A percentile compares a stretch with the other conserved stretches of the same genome.
Conservation (phyloP, 2,329 filamentous ascomycete genomes). For the Aspergillus fijiensis region DNA sequence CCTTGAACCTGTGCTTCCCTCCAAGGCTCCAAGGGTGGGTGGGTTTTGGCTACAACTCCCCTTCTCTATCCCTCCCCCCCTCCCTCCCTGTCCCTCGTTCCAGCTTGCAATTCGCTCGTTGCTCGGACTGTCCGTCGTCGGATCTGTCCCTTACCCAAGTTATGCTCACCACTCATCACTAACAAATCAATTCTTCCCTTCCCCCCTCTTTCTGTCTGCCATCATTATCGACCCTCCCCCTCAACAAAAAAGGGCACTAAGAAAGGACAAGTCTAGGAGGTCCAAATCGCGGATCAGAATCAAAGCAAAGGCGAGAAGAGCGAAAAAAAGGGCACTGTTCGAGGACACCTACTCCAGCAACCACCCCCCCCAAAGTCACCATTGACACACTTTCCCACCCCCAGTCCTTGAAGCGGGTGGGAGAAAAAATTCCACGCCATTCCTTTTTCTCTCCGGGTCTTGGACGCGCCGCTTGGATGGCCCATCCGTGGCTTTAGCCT, state of each 20-base stretch:
- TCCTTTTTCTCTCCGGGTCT: constrained; percentile 28
- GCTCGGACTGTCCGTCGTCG: constrained; percentile 8
- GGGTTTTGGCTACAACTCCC: neutral
- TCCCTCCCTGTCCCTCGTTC: constrained; percentile 5
- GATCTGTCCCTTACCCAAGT: constrained; percentile 4
- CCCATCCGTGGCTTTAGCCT: constrained; percentile 27
- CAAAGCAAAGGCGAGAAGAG: neutral
- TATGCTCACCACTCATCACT: neutral
- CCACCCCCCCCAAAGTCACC: neutral
- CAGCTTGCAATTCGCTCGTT: constrained; percentile 12
- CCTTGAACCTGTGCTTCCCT: constrained; percentile 11
- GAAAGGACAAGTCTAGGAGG: neutral
- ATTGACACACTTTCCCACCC: constrained; percentile 4
- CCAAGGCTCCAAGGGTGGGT: neutral
- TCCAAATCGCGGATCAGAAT: neutral
- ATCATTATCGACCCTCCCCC: neutral
- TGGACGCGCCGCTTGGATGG: constrained; percentile 28
- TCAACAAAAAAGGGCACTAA: neutral
- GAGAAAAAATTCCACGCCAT: constrained; percentile 26
- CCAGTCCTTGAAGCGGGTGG: constrained; percentile 16
- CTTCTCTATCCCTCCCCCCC: neutral
- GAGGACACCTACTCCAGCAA: neutral
- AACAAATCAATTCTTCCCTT: neutral
- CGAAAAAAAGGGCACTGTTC: neutral
- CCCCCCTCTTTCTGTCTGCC: neutral